Base-by-base conservation (phyloP, 805 yeast genomes). In the Starmerella asiatica region DNA sequence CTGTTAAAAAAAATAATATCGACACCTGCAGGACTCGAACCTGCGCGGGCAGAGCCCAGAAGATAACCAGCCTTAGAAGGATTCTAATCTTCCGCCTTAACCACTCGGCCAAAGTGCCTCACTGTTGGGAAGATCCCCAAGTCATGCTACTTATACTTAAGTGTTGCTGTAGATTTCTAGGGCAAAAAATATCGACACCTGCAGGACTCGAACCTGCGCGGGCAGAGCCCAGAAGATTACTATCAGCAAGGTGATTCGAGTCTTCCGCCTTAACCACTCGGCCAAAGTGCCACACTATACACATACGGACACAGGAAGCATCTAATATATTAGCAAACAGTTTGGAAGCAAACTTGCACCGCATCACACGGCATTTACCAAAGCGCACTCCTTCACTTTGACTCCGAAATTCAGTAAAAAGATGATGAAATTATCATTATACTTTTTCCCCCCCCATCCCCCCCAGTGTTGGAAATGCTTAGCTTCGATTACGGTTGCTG, bases 181-280 rank as follows among this genome's bases (percentile, higher is more conserved):
- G 17, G n/a, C 37, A 39, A 43, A 41, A 47, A 21, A 40, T 40
- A 28, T 29, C 53, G 53, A 46, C 50, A 47, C 48, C 49, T 39
- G 50, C 51, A 47, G 53, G 53, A 49, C 47, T 49, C 53, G 53
- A 49, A 49, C 53, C 53, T 47, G 51, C 50, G 53, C 53, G 51
- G 51, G 53, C 49, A 42, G 34, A 49, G 47, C 53, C 51, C 51
- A 49, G 48, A 39, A 47, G 53, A 49, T 49, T 37, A 31, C 52
- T 32, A 33, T 35, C 45, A 21, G 9, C 9, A 20, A 15, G 18
- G 8, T 20, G 41, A 45, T 49, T 49, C 53, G 49, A 49, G 49
- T 49, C 53, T 47, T 39, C 46, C 52, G 43, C 52, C 52, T 49
- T 49, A 49, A 49, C 52, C 52, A 44, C 52, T 49, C 52, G 52